A percentile compares a stretch with the other conserved stretches of the same genome.
phyloP scores from a whole-genome alignment of 257 asterid genomes.

The Capsicum rhomboideum region DNA sequence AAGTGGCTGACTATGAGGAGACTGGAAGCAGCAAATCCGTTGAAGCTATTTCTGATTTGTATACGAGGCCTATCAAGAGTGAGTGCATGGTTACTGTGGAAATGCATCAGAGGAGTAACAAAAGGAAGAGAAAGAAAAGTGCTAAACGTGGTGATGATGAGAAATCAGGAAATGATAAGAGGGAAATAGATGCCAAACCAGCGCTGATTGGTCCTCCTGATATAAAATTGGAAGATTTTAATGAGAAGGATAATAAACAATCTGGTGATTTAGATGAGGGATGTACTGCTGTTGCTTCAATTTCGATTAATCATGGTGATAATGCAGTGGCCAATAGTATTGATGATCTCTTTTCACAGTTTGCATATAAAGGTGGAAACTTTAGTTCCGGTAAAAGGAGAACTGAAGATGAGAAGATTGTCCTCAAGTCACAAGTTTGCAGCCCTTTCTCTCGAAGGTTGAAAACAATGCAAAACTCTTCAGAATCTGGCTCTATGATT shows the following conservation, averaged over 20 bases:
- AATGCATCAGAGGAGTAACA: not conserved
- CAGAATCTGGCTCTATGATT: not conserved
- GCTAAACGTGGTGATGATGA: not conserved
- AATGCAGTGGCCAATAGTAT: not conserved
- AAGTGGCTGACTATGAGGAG: not conserved
- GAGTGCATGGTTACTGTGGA: not conserved
- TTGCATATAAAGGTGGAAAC: conserved; percentile 11
- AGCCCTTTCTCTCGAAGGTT: not conserved
- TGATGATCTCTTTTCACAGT: conserved; percentile 11
- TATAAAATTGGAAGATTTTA: not conserved
- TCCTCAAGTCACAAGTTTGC: not conserved
- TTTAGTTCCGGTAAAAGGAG: not conserved
- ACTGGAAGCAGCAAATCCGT: not conserved
- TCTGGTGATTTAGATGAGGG: not conserved
- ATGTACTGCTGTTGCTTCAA: not conserved
- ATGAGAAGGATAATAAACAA: not conserved
- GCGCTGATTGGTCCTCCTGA: not conserved
- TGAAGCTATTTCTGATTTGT: not conserved
- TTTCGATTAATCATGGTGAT: not conserved
- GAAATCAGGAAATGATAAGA: not conserved
- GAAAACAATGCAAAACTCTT: not conserved
- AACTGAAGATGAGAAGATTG: not conserved
- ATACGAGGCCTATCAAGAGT: not conserved
- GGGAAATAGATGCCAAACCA: not conserved
- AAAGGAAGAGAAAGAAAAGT: not conserved